Conservation (phyloP, 306 rosid genomes). For the Oxytropis ochrocephala region DNA sequence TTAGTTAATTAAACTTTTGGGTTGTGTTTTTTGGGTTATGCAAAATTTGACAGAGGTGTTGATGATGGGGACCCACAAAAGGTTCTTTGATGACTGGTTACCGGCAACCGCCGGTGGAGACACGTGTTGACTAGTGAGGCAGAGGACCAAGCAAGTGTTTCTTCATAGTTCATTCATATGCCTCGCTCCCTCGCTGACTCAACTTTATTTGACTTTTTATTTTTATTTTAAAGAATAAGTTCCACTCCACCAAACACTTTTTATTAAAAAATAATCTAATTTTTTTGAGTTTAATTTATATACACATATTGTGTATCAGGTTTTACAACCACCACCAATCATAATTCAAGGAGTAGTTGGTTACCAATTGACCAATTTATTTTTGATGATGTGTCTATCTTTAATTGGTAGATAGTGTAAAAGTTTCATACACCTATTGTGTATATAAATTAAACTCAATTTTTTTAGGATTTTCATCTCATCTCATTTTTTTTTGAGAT, state of each 20-base stretch:
- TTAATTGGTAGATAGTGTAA: no score
- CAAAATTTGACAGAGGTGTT: conserved; percentile 25
- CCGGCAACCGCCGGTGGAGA: conserved; percentile 31
- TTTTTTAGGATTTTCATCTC: no score
- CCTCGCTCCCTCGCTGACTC: conserved; percentile 20
- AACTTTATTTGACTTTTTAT: neutral
- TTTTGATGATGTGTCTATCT: no score
- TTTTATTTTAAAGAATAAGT: neutral
- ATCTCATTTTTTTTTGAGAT: no score
- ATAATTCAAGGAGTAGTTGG: no score
- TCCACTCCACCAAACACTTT: conserved; percentile 11
- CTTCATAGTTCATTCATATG: neutral
- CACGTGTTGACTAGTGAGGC: conserved; percentile 45
- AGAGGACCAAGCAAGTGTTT: neutral
- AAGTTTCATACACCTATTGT: no score
- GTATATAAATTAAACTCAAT: no score
- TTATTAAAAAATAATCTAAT: neutral
- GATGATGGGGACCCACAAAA: conserved; percentile 27
- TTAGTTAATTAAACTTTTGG: neutral
- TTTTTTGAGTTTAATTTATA: no score
- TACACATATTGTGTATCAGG: no score
- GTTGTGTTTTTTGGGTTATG: conserved; percentile 15
- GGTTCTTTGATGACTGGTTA: conserved; percentile 36
- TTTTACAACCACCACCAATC: no score
- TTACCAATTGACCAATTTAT: no score